A percentile compares a stretch with the other conserved stretches of the same genome.
phyloP scores from a whole-genome alignment of 352 stramenopile species.

The Pythium periplocum region DNA sequence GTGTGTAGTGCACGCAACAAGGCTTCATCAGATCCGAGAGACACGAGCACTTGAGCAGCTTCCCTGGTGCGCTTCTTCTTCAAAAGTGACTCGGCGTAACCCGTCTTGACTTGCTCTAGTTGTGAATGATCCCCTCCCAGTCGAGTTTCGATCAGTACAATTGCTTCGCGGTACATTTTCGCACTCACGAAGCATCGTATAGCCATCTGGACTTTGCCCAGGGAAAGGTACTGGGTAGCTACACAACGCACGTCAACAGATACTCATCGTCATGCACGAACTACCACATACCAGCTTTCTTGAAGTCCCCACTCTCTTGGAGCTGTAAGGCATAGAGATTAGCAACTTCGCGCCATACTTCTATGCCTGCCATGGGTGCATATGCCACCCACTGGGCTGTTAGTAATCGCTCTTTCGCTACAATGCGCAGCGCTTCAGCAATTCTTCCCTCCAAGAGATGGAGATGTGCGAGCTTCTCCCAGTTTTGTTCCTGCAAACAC shows the following conservation, averaged over 20 bases:
- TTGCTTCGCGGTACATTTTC: slow-evolving; percentile 43
- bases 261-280: slow-evolving; percentile 1
- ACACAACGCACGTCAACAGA: not conserved
- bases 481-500: slow-evolving; percentile 28
- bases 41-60: slow-evolving; percentile 23
- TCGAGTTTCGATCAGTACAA: slow-evolving; percentile 41
- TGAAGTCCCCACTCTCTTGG: slow-evolving; percentile 34
- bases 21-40: slow-evolving; percentile 18
- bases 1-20: slow-evolving; percentile 18
- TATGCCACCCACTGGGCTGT: slow-evolving; percentile 52
- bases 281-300: slow-evolving; percentile 37
- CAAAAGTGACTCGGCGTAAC: slow-evolving; percentile 33
- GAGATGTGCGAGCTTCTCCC: slow-evolving; percentile 44
- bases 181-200: slow-evolving; percentile 33
- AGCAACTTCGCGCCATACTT: slow-evolving; percentile 66
- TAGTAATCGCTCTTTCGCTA: slow-evolving; percentile 43
- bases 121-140: slow-evolving; percentile 36
- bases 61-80: slow-evolving; percentile 22
- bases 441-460: slow-evolving; percentile 49
- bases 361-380: slow-evolving; percentile 63
- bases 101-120: slow-evolving; percentile 28
- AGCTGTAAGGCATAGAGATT: slow-evolving; percentile 59
- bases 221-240: slow-evolving; percentile 56
- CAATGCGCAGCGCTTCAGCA: slow-evolving; percentile 45
- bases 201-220: slow-evolving; percentile 51